These are phyloP conservation scores for Nannizziopsis barbatae DNA, from an alignment of 2,329 filamentous ascomycete species.

Conservation along the genomic window DNA sequence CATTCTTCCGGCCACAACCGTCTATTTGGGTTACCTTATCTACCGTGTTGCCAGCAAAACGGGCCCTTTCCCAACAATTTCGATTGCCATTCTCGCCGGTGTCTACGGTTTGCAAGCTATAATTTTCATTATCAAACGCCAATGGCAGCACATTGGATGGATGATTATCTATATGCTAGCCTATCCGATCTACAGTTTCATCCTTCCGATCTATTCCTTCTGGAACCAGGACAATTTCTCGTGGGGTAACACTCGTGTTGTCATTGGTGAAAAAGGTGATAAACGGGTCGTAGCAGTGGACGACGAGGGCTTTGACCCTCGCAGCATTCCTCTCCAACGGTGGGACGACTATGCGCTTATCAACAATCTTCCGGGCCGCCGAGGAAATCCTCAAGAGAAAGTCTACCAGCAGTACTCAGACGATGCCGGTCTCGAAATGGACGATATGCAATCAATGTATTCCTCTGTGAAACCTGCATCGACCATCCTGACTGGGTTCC, in stretches of 20 bases:
- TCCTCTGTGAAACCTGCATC: slow-evolving; percentile 78
- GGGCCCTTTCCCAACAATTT: slow-evolving; percentile 74
- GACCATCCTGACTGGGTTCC: slow-evolving; percentile 78
- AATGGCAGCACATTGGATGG: slow-evolving; percentile 98
- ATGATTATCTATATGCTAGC: slow-evolving; percentile 98
- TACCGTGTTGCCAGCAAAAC: slow-evolving; percentile 58
- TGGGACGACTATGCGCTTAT: slow-evolving; percentile 90
- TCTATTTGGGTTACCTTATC: slow-evolving; percentile 78
- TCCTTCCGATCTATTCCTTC: slow-evolving; percentile 93
- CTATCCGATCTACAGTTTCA: slow-evolving; percentile 83
- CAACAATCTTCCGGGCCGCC: slow-evolving; percentile 84
- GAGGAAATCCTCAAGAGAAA: slow-evolving; percentile 56
- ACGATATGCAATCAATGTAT: slow-evolving; percentile 94
- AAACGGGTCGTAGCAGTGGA: slow-evolving; percentile 80
- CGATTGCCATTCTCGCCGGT: slow-evolving; percentile 75
- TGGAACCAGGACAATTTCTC: slow-evolving; percentile 99
- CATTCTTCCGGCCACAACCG: slow-evolving; percentile 78
- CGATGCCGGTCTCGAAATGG: slow-evolving; percentile 75
- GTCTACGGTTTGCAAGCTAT: slow-evolving; percentile 93
- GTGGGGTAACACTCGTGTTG: slow-evolving; percentile 97
- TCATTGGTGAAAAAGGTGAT: slow-evolving; percentile 83
- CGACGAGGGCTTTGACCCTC: slow-evolving; percentile 79
- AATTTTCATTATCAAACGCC: slow-evolving; percentile 91
- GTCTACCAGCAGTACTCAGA: slow-evolving; percentile 55
- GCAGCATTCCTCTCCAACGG: slow-evolving; percentile 82